These are phyloP conservation scores for Aspergillus sp. DNA, from an alignment of 2,329 filamentous ascomycete species.

Conservation along the genomic window DNA sequence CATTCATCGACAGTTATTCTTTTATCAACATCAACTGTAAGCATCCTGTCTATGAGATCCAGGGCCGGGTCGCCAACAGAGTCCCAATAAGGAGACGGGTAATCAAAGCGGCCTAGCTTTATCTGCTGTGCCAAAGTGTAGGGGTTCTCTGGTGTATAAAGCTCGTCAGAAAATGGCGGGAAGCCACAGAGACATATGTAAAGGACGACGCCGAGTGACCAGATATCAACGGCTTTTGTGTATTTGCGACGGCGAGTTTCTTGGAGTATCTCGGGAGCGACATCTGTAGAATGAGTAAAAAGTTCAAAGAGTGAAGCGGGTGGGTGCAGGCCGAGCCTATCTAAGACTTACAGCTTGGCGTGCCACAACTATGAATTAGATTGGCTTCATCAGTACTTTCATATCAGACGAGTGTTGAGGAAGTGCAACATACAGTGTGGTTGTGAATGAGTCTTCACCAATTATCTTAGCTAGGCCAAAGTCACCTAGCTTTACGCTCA, in stretches of 20 bases:
- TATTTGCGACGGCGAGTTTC: slow-evolving; percentile 81
- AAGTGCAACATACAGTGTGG: slow-evolving; percentile 65
- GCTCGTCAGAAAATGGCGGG: slow-evolving; percentile 93
- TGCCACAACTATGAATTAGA: slow-evolving; percentile 63
- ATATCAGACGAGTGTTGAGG: not conserved
- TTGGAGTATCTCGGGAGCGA: slow-evolving; percentile 91
- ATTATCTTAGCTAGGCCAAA: slow-evolving; percentile 98
- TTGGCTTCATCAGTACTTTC: slow-evolving; percentile 12
- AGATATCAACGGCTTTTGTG: slow-evolving; percentile 91
- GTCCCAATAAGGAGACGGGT: slow-evolving; percentile 96
- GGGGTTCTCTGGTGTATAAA: slow-evolving; percentile 77
- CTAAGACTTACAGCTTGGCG: slow-evolving; percentile 73
- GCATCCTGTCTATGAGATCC: slow-evolving; percentile 92
- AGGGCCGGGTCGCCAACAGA: slow-evolving; percentile 81
- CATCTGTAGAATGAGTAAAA: slow-evolving; percentile 54
- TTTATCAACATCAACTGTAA: slow-evolving; percentile 80
- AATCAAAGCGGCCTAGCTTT: slow-evolving; percentile 84
- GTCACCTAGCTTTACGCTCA: slow-evolving; percentile 89
- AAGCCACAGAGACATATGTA: slow-evolving; percentile 98
- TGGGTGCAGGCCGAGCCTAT: not conserved
- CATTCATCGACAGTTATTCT: slow-evolving; percentile 89
- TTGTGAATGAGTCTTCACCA: slow-evolving; percentile 96
- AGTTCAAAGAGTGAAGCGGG: not conserved
- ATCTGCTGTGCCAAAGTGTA: slow-evolving; percentile 88
- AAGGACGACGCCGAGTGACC: slow-evolving; percentile 95